phyloP scores from a whole-genome alignment of 345 rosid genomes.

The Gossypioides kirkii region DNA sequence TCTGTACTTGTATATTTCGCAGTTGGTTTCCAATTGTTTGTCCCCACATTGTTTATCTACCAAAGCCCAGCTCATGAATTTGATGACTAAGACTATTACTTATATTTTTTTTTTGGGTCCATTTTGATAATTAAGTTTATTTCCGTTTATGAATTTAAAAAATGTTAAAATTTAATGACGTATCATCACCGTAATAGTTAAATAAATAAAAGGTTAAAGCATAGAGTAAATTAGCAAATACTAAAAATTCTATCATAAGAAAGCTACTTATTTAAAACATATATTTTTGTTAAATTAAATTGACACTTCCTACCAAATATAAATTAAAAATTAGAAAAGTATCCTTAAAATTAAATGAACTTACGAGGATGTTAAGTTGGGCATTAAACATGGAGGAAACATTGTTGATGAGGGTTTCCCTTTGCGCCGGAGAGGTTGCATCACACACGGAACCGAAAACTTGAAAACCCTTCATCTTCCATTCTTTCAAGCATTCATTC shows the following conservation, averaged over 20 bases:
- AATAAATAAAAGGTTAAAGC: too few relatives aligned
- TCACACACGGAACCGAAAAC: constrained; percentile 50
- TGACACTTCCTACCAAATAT: too few relatives aligned
- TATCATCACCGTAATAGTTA: too few relatives aligned
- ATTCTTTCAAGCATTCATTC: constrained; percentile 38
- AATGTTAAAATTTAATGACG: too few relatives aligned
- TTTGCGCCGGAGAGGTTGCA: constrained; percentile 20
- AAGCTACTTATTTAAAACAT: too few relatives aligned
- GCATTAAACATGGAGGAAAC: constrained; percentile 36
- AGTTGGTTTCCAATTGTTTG: constrained; percentile 55
- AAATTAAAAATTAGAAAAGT: not conserved
- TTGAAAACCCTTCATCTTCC: constrained; percentile 40
- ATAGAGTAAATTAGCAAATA: too few relatives aligned
- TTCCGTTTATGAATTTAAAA: too few relatives aligned
- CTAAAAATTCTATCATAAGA: too few relatives aligned
- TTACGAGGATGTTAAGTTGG: constrained; percentile 50
- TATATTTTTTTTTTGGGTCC: too few relatives aligned
- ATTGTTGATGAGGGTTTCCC: constrained; percentile 37
- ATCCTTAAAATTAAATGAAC: not conserved
- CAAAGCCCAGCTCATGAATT: not conserved
- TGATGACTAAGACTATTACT: too few relatives aligned
- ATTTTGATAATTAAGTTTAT: too few relatives aligned
- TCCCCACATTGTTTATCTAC: constrained; percentile 76
- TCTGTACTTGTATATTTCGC: constrained; percentile 44
- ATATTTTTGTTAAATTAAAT: too few relatives aligned